Conservation (phyloP, 2,329 filamentous ascomycete genomes). For the Aureobasidium sp. region DNA sequence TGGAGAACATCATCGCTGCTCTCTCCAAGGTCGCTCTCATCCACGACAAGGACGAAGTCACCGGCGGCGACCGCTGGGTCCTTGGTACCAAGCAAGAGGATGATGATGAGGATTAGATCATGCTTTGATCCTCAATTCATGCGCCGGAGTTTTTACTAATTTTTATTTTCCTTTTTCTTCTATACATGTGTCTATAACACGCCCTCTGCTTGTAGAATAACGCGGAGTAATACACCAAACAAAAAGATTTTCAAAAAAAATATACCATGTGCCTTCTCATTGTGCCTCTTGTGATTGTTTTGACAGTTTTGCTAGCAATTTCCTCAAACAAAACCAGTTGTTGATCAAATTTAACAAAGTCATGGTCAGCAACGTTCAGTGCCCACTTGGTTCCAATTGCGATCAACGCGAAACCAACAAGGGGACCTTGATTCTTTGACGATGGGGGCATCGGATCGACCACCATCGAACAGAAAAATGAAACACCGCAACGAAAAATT, state of each 20-base stretch:
- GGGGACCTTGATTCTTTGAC: background rate
- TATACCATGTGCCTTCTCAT: background rate
- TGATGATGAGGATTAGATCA: slow-evolving; percentile 39
- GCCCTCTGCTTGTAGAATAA: slow-evolving; percentile 7
- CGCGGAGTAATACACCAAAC: slow-evolving; percentile 8
- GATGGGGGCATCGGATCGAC: slow-evolving; percentile 1
- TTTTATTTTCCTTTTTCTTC: slow-evolving; percentile 2
- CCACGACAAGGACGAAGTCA: slow-evolving; percentile 45
- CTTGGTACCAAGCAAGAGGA: slow-evolving; percentile 35
- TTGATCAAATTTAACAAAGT: background rate
- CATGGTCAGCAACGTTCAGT: background rate
- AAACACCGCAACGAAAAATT: slow-evolving; percentile 2
- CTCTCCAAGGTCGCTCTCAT: slow-evolving; percentile 55
- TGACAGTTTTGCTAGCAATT: background rate
- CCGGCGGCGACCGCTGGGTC: slow-evolving; percentile 35
- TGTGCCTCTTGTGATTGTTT: background rate
- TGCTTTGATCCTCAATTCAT: slow-evolving; percentile 10
- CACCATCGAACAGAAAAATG: background rate
- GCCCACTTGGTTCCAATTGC: background rate
- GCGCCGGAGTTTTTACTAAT: slow-evolving; percentile 7
- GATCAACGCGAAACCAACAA: background rate
- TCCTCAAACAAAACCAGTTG: background rate
- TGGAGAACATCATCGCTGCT: slow-evolving; percentile 58
- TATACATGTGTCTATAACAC: slow-evolving; percentile 11
- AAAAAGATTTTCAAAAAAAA: slow-evolving; percentile 1